Evolutionary conservation across 1,139 yeast genomes (phyloP), one percentile per base, ranked within the genome.

Genomic region (Tardiomyces blankii): DNA sequence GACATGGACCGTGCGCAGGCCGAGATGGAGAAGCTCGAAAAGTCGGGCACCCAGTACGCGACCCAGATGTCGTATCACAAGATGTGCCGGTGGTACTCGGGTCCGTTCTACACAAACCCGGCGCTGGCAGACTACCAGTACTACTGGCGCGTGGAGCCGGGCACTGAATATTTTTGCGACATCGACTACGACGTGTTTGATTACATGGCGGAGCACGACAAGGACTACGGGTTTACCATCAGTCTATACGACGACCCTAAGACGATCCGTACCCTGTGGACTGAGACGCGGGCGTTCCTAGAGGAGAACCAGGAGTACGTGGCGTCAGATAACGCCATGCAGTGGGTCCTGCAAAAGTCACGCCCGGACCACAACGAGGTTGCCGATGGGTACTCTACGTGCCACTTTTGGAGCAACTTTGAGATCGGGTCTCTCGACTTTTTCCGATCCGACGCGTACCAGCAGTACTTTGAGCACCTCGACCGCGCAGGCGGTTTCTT

Each of bases 351-450:
- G 51, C 79, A 78, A 47, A 62, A 71, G 49, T 82, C 77, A 58
- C 70, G 76, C 50, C 86, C 87, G 0, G 61, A 70, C 19, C 79
- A 77, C 54, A 70, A 69, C 33, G 52, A 60, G 38, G 68, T 75
- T 21, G 89, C 89, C 3, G 42, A 14, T 94, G 8, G 62, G 2
- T 85, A 83, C 64, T 82, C 91, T 11, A 80, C 91, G 0, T 85
- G 95, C 57, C 95, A 85, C 63, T 85, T 84, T 62, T 85, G 95
- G 95, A 78, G 89, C 39, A 85, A 85, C 62, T 85, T 85, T 57
- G 95, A 85, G 59, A 52, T 85, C 51, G 94, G 81, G 19, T 82
- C 83, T 55, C 75, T 86, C 82, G 87, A 84, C 54, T 86, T 86
- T 55, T 84, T 72, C 66, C 67, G 95, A 40, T 65, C 74, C 18